These are phyloP conservation scores for Pleurotus platypus DNA, from an alignment of 768 basidiomycete species.

Conservation along the genomic window DNA sequence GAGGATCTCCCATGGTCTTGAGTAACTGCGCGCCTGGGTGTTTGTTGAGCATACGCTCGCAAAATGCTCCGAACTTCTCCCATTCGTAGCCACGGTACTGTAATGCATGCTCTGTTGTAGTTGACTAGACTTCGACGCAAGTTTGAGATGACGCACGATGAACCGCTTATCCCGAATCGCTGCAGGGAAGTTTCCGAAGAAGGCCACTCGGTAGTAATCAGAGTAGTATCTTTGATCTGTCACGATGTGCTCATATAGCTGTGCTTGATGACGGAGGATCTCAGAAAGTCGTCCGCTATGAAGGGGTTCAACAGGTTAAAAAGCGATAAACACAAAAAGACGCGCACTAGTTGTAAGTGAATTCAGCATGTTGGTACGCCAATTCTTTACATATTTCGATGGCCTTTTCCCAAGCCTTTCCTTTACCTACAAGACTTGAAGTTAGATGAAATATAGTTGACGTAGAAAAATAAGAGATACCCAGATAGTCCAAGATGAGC, in stretches of 20 bases:
- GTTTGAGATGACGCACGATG: conserved; percentile 50
- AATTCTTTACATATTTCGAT: conserved; percentile 93
- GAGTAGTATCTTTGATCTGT: conserved; percentile 81
- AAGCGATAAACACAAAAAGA: conserved; percentile 4
- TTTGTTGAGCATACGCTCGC: conserved; percentile 89
- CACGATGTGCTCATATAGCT: conserved; percentile 81
- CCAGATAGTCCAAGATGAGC: conserved; percentile 90
- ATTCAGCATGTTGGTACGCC: conserved; percentile 80
- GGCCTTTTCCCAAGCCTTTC: conserved; percentile 96
- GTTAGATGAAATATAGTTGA: neutral
- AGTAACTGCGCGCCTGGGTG: conserved; percentile 82
- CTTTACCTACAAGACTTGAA: conserved; percentile 58
- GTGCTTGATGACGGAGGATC: conserved; percentile 84
- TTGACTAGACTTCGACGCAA: neutral
- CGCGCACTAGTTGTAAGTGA: conserved; percentile 87
- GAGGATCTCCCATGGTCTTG: conserved; percentile 69
- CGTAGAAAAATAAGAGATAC: conserved; percentile 30
- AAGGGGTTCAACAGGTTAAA: conserved; percentile 10
- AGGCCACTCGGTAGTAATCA: conserved; percentile 91
- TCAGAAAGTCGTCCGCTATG: conserved; percentile 76
- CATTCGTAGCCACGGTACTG: conserved; percentile 93
- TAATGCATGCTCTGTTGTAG: neutral
- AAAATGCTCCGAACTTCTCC: conserved; percentile 90
- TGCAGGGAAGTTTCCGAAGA: conserved; percentile 87
- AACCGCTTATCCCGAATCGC: conserved; percentile 89